Percentiles rank a stretch among this genome's conserved stretches.
Conservation (phyloP, 2,329 filamentous ascomycete genomes). For the Aspergillus pseudotamarii region DNA sequence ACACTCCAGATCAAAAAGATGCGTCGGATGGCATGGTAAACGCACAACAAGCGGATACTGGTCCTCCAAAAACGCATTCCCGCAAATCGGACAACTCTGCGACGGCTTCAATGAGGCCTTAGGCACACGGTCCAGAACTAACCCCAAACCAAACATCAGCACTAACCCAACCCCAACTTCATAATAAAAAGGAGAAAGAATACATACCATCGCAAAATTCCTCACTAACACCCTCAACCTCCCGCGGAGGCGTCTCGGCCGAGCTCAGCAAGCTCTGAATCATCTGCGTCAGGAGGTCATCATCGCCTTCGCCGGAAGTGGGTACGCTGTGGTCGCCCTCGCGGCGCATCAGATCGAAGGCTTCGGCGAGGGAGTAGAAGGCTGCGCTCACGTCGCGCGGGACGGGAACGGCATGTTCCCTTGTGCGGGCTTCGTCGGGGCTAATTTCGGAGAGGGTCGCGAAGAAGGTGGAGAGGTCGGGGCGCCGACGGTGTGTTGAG, state of each 20-base stretch:
- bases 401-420: constrained; percentile 61
- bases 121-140: constrained; percentile 61
- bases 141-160: constrained; percentile 6
- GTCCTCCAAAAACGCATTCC: constrained; percentile 64
- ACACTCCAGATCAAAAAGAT: constrained; percentile 67
- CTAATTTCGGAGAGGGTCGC: constrained; percentile 61
- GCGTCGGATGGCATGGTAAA: constrained; percentile 63
- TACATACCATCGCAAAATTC: constrained; percentile 58
- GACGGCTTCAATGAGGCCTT: constrained; percentile 56
- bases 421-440: constrained; percentile 51
- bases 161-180: background rate
- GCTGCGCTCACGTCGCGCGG: constrained; percentile 64
- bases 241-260: constrained; percentile 61
- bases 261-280: constrained; percentile 57
- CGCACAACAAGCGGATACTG: constrained; percentile 65
- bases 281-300: constrained; percentile 57
- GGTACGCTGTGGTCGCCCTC: constrained; percentile 33
- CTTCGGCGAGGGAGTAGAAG: constrained; percentile 63
- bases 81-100: constrained; percentile 63
- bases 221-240: constrained; percentile 64
- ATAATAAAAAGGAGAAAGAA: background rate
- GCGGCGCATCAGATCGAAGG: constrained; percentile 60
- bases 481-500: constrained; percentile 53
- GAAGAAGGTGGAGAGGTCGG: constrained; percentile 68
- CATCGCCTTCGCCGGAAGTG: constrained; percentile 29